Evolutionary conservation across 2,329 filamentous ascomycete species (phyloP), one percentile per base, ranked within the genome.

Genomic region (Trichoderma sp.): DNA sequence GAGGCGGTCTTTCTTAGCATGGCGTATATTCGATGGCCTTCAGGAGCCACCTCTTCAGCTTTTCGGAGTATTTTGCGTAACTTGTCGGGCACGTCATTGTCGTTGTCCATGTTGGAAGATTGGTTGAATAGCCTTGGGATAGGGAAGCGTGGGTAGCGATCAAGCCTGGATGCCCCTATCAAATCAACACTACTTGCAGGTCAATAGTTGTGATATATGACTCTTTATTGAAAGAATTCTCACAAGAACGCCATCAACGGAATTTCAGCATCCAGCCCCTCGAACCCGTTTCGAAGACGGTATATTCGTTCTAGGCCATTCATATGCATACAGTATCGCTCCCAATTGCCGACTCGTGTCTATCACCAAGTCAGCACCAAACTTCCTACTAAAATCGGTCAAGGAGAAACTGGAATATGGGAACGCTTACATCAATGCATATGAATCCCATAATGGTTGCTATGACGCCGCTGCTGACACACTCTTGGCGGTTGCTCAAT

Each of bases 361-460:
- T 61, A 21, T 14, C 14, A 15, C 10, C 30, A 30, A 30, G 21
- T 26, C 19, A 52, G 21, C 17, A 1, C 5, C 10, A 7, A 17
- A 9, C 1, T 2, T 19, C 21, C 21, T 24, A 24, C 21, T 24
- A 24, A 3, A 24, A 24, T 28, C 14, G 3, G 10, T 19, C 1
- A n/a, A 2, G 10, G 1, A 3, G 30, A 17, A n/a, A 9, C 12
- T 10, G 7, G 10, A 9, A 1, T 1, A 2, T 7, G 9, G 1
- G 15, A 7, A 28, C 12, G 21, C 47, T 61, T 52, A 61, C 58
- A 52, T 61, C 58, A 10, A 61, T 48, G 12, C 58, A 61, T 44
- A 61, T 61, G 3, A 61, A 61, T 21, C 58, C 58, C 58, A 61
- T 61, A 17, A 61, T 61, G 2, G 34, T 61, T 15, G 58, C 58